A percentile compares a stretch with the other conserved stretches of the same genome.
These are phyloP conservation scores for Mucor circinelloides DNA, from an alignment of 371 early-diverging fungal genomes.

Conservation along the genomic window DNA sequence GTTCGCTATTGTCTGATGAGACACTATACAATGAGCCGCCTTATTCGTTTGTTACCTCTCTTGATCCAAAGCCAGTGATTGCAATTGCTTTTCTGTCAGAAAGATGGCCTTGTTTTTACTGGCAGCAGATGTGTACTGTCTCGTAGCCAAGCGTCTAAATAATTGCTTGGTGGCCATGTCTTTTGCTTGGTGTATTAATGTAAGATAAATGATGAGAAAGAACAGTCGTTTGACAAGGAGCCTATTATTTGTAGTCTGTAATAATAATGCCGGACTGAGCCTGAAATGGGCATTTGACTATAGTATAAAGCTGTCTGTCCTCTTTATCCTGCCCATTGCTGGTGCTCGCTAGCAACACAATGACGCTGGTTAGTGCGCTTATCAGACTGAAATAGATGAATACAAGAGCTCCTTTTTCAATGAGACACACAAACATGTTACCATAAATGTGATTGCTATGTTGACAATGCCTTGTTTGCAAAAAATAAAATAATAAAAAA, in stretches of 20 bases:
- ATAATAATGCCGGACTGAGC: neutral
- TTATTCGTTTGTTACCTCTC: too few species aligned
- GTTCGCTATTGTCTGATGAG: neutral
- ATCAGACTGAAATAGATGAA: neutral
- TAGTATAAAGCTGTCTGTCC: too few species aligned
- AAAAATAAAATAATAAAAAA: neutral
- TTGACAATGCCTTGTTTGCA: neutral
- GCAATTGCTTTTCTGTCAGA: constrained; percentile 28
- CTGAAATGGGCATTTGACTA: too few species aligned
- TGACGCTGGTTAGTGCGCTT: neutral
- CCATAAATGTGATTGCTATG: neutral
- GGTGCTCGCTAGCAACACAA: neutral
- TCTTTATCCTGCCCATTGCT: too few species aligned
- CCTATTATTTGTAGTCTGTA: neutral
- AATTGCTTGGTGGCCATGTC: constrained; percentile 5
- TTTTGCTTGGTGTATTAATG: neutral
- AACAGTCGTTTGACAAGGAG: neutral
- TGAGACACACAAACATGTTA: neutral
- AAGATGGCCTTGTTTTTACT: constrained; percentile 24
- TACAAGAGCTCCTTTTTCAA: neutral
- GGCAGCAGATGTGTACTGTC: constrained; percentile 6
- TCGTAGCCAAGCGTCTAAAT: neutral
- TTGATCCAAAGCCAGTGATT: constrained; percentile 10
- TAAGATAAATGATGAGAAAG: neutral
- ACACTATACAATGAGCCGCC: neutral